Evolutionary conservation across 163 green algal species (phyloP).

Genomic region (Scenedesmus sp.): DNA sequence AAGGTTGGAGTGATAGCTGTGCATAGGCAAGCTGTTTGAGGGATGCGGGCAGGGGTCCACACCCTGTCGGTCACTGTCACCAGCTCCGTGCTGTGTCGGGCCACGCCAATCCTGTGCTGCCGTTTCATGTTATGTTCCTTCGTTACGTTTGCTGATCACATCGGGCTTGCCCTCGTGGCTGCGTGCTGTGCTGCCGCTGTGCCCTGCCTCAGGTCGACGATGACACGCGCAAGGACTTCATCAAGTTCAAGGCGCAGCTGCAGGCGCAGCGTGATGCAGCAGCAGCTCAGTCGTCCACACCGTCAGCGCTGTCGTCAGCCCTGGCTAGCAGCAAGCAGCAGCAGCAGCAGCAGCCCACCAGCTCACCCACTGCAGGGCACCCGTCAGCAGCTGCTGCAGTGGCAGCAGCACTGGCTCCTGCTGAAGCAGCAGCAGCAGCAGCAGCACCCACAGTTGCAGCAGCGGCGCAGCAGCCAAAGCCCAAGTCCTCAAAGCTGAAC

Average conservation of each 20-base stretch:
- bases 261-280: slow-evolving; percentile 43
- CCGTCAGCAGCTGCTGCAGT: slow-evolving; percentile 20
- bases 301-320: slow-evolving; percentile 42
- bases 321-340: slow-evolving; percentile 13
- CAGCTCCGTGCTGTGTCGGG: too few relatives aligned
- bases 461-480: slow-evolving; percentile 1
- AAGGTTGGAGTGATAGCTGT: too few relatives aligned
- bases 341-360: neutral
- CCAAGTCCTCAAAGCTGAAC: slow-evolving; percentile 63
- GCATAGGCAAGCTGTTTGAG: neutral
- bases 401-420: neutral
- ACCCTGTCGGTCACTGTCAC: neutral
- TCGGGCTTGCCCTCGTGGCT: neutral
- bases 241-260: slow-evolving; percentile 60
- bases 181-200: slow-evolving; percentile 19
- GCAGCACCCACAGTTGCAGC: neutral
- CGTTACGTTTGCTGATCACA: neutral
- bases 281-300: slow-evolving; percentile 9
- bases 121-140: too few relatives aligned
- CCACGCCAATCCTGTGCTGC: too few relatives aligned
- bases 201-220: slow-evolving; percentile 50
- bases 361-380: neutral
- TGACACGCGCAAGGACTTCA: slow-evolving; percentile 57
- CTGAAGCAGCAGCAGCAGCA: slow-evolving; percentile 18
- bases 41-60: neutral